Evolutionary conservation across 2,329 filamentous ascomycete species (phyloP), one percentile per base, ranked within the genome.

Genomic region (Endoconidiophora laricicola): DNA sequence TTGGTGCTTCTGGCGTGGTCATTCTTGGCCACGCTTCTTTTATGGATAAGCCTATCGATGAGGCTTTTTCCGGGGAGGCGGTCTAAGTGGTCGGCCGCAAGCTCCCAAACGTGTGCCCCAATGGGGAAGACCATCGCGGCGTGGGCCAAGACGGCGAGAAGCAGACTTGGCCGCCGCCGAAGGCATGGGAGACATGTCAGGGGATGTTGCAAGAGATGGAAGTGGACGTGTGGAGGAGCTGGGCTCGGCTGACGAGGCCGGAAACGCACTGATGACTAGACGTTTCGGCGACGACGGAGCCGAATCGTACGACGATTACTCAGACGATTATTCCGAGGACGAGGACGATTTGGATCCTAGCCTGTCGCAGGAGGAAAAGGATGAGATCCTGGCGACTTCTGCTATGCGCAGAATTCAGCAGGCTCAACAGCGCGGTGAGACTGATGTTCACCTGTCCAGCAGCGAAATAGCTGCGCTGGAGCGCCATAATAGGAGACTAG

Each of bases 31-130:
- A 98, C 70, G 91, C 91, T 59, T 76, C 87, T 56, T 79, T 96
- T 64, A 81, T 96, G 83, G 90, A 96, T 66, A 95, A 94, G 78
- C 90, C 90, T 54, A 94, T 96, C 73, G 91, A 96, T 81, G 90
- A 93, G 88, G 88, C 88, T 95, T 98, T 98, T 95, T 95, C 90
- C 76, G 91, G 93, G 88, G 91, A 98, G 90, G 90, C 91, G 88
- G 91, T 98, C 84, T 98, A 96, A 81, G 77, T 93, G 88, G 88
- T 96, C 91, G 90, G 86, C 90, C 90, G 91, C 91, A 83, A 91
- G 83, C 88, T 94, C 90, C 88, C 77, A 74, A 81, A 79, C 70
- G 68, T 75, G 81, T 83, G 87, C 87, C 88, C 85, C 81, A 73
- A 78, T 88, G 85, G 90, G 90, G 88, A 95, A 95, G 90, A 95